Percentiles rank a stretch among this genome's conserved stretches.
Conservation (phyloP, 2,329 filamentous ascomycete species). For the Cladobotryum protrusum region DNA sequence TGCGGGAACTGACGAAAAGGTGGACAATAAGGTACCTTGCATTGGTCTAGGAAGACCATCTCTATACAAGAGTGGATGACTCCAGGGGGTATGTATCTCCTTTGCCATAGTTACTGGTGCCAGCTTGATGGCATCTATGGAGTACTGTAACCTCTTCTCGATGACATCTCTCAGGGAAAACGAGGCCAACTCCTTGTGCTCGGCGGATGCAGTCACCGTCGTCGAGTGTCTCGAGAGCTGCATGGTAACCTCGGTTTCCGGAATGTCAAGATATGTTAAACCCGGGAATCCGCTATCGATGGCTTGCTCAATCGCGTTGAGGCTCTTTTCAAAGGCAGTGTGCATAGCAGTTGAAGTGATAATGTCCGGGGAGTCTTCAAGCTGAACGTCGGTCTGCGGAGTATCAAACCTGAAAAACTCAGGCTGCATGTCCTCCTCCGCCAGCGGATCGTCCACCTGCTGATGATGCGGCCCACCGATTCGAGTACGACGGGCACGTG, state of each 20-base stretch:
- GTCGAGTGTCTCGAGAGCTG: constrained; percentile 19
- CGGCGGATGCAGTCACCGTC: constrained; percentile 18
- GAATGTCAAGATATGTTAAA: constrained; percentile 12
- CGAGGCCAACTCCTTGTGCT: constrained; percentile 13
- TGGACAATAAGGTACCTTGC: constrained; percentile 32
- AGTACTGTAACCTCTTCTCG: constrained; percentile 31
- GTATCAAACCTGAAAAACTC: no score
- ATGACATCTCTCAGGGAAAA: constrained; percentile 21
- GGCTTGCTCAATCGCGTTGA: neutral
- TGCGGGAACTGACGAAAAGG: no score
- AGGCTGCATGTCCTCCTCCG: no score
- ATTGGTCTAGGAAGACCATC: constrained; percentile 44
- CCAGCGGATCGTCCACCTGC: neutral
- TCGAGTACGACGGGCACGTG: neutral
- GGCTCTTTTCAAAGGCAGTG: neutral
- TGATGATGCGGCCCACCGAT: neutral
- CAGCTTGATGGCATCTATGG: constrained; percentile 47
- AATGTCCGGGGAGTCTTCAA: no score
- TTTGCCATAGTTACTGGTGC: constrained; percentile 43
- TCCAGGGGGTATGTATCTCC: constrained; percentile 47
- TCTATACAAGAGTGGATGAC: constrained; percentile 45
- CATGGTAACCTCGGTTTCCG: constrained; percentile 14
- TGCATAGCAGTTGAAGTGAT: no score
- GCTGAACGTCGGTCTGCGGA: no score
- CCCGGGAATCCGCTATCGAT: constrained; percentile 7